Evolutionary conservation across 2,329 filamentous ascomycete species (phyloP).

Genomic region (Tothia fuscella): DNA sequence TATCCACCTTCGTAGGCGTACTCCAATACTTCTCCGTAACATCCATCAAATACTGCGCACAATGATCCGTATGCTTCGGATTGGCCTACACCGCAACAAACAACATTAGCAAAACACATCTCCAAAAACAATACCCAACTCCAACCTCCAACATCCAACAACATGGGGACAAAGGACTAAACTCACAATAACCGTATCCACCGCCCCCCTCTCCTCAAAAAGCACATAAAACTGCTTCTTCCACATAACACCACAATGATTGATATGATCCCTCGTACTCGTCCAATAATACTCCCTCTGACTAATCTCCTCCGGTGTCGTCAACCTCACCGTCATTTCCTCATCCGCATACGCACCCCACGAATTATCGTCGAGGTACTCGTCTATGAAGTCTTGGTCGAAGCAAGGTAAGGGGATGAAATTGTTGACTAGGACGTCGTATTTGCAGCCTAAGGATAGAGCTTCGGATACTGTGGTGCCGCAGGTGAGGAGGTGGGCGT

Average conservation of each 20-base stretch:
- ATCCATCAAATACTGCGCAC: constrained; percentile 8
- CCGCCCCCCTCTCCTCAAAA: constrained; percentile 2
- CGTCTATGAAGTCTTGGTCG: constrained; percentile 22
- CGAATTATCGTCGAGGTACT: constrained; percentile 14
- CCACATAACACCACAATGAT: constrained; percentile 9
- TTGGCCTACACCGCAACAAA: no score
- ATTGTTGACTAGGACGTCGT: constrained; percentile 23
- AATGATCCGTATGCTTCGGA: constrained; percentile 9
- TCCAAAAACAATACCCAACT: no score
- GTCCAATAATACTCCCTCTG: constrained; percentile 8
- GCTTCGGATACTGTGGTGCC: constrained; percentile 22
- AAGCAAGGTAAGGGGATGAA: constrained; percentile 26
- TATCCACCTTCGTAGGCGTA: constrained; percentile 7
- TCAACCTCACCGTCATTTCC: not conserved
- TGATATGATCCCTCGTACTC: constrained; percentile 5
- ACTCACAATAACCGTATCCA: constrained; percentile 9
- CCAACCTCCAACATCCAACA: no score
- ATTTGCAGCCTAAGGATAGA: constrained; percentile 19
- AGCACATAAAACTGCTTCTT: constrained; percentile 9
- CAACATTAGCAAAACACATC: no score
- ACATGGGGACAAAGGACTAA: no score
- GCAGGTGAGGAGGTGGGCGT: constrained; percentile 16
- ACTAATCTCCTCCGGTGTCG: not conserved
- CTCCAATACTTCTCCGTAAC: not conserved
- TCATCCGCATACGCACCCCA: constrained; percentile 8